A percentile compares a stretch with the other conserved stretches of the same genome.
Evolutionary conservation across 2,329 filamentous ascomycete genomes (phyloP).

Genomic region (Cercospora sp.): DNA sequence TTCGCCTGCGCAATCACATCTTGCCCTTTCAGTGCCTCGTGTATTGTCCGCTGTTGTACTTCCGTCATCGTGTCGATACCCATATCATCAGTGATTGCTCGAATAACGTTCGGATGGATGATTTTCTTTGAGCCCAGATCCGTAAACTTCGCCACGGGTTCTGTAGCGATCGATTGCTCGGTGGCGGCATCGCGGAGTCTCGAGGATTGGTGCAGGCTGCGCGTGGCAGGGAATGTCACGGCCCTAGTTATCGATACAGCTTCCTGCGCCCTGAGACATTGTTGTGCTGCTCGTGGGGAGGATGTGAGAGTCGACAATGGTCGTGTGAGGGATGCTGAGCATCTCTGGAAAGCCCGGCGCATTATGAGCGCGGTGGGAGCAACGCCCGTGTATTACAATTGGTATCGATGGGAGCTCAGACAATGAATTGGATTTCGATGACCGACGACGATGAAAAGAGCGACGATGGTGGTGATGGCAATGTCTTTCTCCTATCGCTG

Average conservation of each 20-base stretch:
- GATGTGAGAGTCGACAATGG: slow-evolving; percentile 24
- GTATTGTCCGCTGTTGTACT: slow-evolving; percentile 83
- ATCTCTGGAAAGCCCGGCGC: slow-evolving; percentile 38
- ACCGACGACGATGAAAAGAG: slow-evolving; percentile 13
- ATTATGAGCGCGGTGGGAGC: slow-evolving; percentile 23
- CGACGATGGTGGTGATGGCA: slow-evolving; percentile 11
- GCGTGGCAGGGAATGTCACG: slow-evolving; percentile 39
- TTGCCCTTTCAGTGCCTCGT: slow-evolving; percentile 72
- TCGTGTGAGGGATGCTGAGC: slow-evolving; percentile 33
- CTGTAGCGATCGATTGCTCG: slow-evolving; percentile 22
- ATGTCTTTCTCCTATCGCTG: slow-evolving; percentile 10
- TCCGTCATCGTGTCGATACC: slow-evolving; percentile 84
- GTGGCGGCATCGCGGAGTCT: slow-evolving; percentile 37
- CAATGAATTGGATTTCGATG: background rate
- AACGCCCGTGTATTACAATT: background rate
- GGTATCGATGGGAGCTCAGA: background rate
- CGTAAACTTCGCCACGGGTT: slow-evolving; percentile 45
- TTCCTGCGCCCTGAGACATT: slow-evolving; percentile 20
- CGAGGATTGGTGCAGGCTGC: slow-evolving; percentile 41
- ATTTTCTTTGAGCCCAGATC: slow-evolving; percentile 48
- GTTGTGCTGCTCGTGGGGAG: slow-evolving; percentile 21
- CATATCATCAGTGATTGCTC: slow-evolving; percentile 71
- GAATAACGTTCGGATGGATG: slow-evolving; percentile 67
- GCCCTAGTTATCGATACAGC: slow-evolving; percentile 24
- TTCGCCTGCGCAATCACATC: slow-evolving; percentile 92